Conservation (phyloP, 2,329 filamentous ascomycete genomes). For the Aureobasidium leucospermi region DNA sequence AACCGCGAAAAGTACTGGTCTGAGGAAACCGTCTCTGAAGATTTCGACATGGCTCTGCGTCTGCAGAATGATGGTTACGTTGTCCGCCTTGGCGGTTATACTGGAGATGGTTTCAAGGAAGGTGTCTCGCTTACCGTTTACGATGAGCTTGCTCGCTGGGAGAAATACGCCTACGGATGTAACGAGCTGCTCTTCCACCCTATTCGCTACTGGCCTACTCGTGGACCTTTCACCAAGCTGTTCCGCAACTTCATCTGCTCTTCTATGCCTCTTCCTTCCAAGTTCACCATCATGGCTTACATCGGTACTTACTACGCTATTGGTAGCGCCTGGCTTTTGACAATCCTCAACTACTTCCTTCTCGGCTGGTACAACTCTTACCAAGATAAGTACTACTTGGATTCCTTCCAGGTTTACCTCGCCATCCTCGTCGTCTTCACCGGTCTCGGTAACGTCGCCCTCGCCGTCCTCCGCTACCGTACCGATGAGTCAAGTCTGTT, state of each 20-base stretch:
- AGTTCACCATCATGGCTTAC: constrained; percentile 69
- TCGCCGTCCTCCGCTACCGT: constrained; percentile 67
- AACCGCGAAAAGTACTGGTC: constrained; percentile 73
- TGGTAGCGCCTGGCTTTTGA: constrained; percentile 67
- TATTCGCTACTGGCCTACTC: constrained; percentile 62
- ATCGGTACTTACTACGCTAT: constrained; percentile 77
- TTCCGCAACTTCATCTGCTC: constrained; percentile 68
- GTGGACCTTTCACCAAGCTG: constrained; percentile 70
- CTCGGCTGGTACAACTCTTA: constrained; percentile 71
- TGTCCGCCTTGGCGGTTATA: constrained; percentile 65
- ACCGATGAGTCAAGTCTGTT: constrained; percentile 56
- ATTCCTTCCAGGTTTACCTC: constrained; percentile 74
- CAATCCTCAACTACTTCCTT: constrained; percentile 65
- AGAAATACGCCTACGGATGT: constrained; percentile 81
- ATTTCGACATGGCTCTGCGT: constrained; percentile 75
- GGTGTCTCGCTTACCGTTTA: constrained; percentile 79
- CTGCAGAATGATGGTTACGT: constrained; percentile 66
- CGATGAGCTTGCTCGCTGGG: constrained; percentile 77
- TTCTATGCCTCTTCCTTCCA: constrained; percentile 66
- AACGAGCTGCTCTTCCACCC: constrained; percentile 78
- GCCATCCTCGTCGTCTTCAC: constrained; percentile 74
- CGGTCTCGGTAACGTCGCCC: constrained; percentile 62
- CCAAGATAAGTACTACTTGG: constrained; percentile 72
- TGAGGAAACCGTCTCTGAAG: constrained; percentile 70
- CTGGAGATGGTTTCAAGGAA: constrained; percentile 71